Base-by-base conservation (phyloP, 768 basidiomycete genomes). In the Trametopsis cervina region DNA sequence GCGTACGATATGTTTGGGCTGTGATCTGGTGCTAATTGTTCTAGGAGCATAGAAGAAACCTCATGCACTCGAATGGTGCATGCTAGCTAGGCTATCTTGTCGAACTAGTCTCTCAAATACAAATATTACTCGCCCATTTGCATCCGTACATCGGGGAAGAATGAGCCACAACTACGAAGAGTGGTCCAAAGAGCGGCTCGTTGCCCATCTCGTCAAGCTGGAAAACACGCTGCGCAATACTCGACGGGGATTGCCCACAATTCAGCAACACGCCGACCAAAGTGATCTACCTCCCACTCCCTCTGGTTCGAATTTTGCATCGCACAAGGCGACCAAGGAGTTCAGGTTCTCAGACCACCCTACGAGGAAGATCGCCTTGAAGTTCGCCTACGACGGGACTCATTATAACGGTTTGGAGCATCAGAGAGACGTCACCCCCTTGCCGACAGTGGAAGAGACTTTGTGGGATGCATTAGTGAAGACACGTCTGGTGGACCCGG, bases 381-480 rank as follows among this genome's bases (percentile, higher is more conserved):
- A 89, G 59, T 90, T 98, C 62, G 85, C 81, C 61, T 99, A 97
- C 60, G 80, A 89, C 38, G 95, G 95, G 12, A 87, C 83, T 80
- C 85, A 89, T 22, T 97, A 95, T 62, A 82, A 84, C 47, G 96
- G 95, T 11, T 76, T 99, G 37, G 91, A 93, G 0, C 81, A 79
- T 60, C 96, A 98, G 63, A 61, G 69, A 29, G 74, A 71, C 23
- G 73, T 75, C 5, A 85, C 85, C 1, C 80, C 85, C 5, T 65
- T 93, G 7, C 89, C 91, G 4, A 95, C 95, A 0, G 96, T 99
- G 6, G 96, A 99, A 63, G 84, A 78, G 13, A 85, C 89, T 4
- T 66, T 99, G 18, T 86, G 90, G 50, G 76, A 77, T 26, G 91
- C 91, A 0, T 69, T 98, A 48, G 82, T 78, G 35, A 83, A 83